These are phyloP conservation scores for Suillus hirtellus DNA, from an alignment of 768 basidiomycete genomes.

Conservation along the genomic window DNA sequence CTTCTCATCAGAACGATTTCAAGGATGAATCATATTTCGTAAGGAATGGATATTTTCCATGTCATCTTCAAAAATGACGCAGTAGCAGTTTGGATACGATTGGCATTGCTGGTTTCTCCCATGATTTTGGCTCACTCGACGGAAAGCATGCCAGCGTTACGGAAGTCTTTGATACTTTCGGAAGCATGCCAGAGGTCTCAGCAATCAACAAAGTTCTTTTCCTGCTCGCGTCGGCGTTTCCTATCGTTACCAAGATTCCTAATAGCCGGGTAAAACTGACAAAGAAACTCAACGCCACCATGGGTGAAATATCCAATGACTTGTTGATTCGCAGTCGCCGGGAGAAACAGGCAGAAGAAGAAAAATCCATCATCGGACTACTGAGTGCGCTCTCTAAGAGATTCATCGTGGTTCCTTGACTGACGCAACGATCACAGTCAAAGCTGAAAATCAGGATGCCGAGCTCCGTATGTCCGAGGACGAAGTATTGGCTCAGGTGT, in stretches of 20 bases:
- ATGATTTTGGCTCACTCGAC: slow-evolving; percentile 54
- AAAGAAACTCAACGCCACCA: slow-evolving; percentile 31
- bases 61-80: neutral
- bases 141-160: slow-evolving; percentile 44
- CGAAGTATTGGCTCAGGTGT: slow-evolving; percentile 22
- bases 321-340: slow-evolving; percentile 37
- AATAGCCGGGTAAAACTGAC: slow-evolving; percentile 33
- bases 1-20: neutral
- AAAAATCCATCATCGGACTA: slow-evolving; percentile 20
- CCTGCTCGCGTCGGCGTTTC: slow-evolving; percentile 38
- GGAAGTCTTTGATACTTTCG: slow-evolving; percentile 41
- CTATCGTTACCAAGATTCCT: slow-evolving; percentile 34
- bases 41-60: slow-evolving; percentile 2
- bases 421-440: slow-evolving; percentile 28
- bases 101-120: slow-evolving; percentile 57
- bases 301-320: slow-evolving; percentile 40
- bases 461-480: slow-evolving; percentile 23
- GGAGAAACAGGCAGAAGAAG: slow-evolving; percentile 28
- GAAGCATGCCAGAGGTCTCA: slow-evolving; percentile 19
- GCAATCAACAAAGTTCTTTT: slow-evolving; percentile 34
- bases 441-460: slow-evolving; percentile 32
- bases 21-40: slow-evolving; percentile 33
- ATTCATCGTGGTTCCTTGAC: neutral
- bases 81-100: slow-evolving; percentile 48
- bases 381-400: slow-evolving; percentile 6